Base-by-base conservation (phyloP, 495 filamentous ascomycete genomes). In the Podospora sp. region DNA sequence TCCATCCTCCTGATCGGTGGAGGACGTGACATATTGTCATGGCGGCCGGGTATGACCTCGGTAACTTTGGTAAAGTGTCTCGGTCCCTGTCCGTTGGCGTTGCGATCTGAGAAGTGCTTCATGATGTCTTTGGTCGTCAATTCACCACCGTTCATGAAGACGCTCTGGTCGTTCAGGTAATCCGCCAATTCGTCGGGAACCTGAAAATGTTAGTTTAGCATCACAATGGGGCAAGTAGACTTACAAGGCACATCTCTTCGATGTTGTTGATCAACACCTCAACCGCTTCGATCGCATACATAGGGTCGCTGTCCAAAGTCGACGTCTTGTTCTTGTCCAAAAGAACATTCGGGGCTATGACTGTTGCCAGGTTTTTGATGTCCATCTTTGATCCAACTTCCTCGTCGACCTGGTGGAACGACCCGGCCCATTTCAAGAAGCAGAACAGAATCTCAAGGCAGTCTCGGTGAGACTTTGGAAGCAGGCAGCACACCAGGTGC, bases 391-490 rank as follows among this genome's bases (percentile, higher is more conserved):
- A 97, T 22, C 95, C 95, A 8, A 81, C 82, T 71, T 92, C 89
- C 71, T 99, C 94, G 72, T 99, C 95, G 22, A 98, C 90, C 73
- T 97, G 92, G 58, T 94, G 93, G 81, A 99, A 99, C 6, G 95
- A 97, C 14, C 93, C 92, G 16, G 90, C 91, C 96, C 96, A 99
- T 73, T 95, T 96, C n/a, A 99, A 83, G 83, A 99, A 99, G 16
- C 87, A 88, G 78, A 97, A 97, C 0, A 99, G 80, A 60, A 99
- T 91, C 76, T 99, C 95, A 80, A 99, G 86, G 22, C 90, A 93
- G 77, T 99, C 95, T 62, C 95, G 90, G 76, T 99, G 92, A 52
- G 88, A 82, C 71, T 98, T 97, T 5, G 95, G 95, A 5, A 99
- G 83, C 51, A 99, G 81, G 80, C 95, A 99, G 79, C 94, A 98